Base-by-base conservation (phyloP, 192 early-diverging fungal species). In the Linderina pennispora region DNA sequence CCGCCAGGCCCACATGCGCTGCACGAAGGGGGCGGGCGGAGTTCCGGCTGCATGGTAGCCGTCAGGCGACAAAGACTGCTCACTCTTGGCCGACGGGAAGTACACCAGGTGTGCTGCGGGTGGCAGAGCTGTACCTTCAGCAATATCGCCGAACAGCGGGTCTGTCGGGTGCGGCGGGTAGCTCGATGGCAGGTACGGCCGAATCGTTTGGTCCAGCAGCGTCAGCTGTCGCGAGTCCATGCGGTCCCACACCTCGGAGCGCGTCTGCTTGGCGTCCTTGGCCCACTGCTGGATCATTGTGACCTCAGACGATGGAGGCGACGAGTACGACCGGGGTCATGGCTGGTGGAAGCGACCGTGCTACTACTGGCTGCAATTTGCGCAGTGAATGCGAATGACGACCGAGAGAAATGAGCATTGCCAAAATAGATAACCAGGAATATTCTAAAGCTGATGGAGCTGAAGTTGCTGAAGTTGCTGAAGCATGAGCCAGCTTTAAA, bases 1-100 rank as follows among this genome's bases (percentile, higher is more conserved):
- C 87, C 91, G 10, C 92, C 91, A 3, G 84, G n/a, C 90, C 92
- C 92, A 96, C 81, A 96, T 86, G 4, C 92, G 80, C 26, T 80
- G 80, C 13, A 67, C 40, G 50, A 80, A 93, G 1, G 87, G 85
- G 11, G 53, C 64, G 0, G 92, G 92, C 1, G 92, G 92, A 0
- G 81, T 74, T 46, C 83, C 83, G 11, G 74, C 77, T 33, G 76
- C 72, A 45, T 88, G 83, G 53, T 91, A 91, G n/a, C 92, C 92
- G 59, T 96, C 92, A 4, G 65, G 32, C 13, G 86, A 78, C 8
- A 94, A 76, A 23, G 83, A 58, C 6, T 43, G 35, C 46, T 90
- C 88, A 13, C 74, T 66, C 13, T 75, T 65, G 19, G 76, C 72
- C n/a, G 86, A 81, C 4, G 88, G 86, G 45, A 94, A 94, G 49